A percentile compares a stretch with the other conserved stretches of the same genome.
These are phyloP conservation scores for Neonectria ditissima DNA, from an alignment of 2,329 filamentous ascomycete species.

Conservation along the genomic window DNA sequence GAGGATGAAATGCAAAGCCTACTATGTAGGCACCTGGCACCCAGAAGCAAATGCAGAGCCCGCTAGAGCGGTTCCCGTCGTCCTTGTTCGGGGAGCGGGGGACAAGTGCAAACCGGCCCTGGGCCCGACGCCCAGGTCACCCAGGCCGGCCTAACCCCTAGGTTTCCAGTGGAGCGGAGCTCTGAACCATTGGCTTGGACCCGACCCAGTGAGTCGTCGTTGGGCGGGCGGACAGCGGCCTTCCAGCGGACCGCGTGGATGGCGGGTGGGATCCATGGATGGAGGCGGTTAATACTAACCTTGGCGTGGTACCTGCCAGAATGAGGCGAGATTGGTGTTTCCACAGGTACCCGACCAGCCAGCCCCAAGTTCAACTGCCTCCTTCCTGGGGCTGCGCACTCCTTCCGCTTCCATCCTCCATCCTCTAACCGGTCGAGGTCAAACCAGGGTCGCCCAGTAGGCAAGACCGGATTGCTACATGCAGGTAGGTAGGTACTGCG, in stretches of 20 bases:
- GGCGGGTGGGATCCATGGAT: background rate
- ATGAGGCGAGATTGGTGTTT: constrained; percentile 27
- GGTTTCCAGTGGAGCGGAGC: constrained; percentile 19
- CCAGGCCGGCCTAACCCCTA: constrained; percentile 10
- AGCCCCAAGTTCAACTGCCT: constrained; percentile 7
- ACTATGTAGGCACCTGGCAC: background rate
- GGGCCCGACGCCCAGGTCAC: constrained; percentile 23
- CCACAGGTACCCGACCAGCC: constrained; percentile 1
- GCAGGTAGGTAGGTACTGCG: no score
- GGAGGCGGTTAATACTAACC: no score
- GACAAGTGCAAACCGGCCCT: constrained; percentile 16
- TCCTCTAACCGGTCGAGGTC: background rate
- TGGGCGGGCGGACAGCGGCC: constrained; percentile 11
- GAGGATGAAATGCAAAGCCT: background rate
- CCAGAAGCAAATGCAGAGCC: background rate
- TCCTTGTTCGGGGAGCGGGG: constrained; percentile 20
- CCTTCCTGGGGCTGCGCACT: constrained; percentile 9
- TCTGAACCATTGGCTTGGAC: no score
- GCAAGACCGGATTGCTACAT: constrained; percentile 2
- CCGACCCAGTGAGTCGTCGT: background rate
- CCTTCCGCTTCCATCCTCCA: background rate
- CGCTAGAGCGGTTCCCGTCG: background rate
- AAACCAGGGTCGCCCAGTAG: constrained; percentile 7
- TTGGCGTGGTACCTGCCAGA: constrained; percentile 12
- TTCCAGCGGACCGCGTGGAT: constrained; percentile 25